Conservation (phyloP, 1,139 yeast genomes). For the Blastobotrys indianensis region DNA sequence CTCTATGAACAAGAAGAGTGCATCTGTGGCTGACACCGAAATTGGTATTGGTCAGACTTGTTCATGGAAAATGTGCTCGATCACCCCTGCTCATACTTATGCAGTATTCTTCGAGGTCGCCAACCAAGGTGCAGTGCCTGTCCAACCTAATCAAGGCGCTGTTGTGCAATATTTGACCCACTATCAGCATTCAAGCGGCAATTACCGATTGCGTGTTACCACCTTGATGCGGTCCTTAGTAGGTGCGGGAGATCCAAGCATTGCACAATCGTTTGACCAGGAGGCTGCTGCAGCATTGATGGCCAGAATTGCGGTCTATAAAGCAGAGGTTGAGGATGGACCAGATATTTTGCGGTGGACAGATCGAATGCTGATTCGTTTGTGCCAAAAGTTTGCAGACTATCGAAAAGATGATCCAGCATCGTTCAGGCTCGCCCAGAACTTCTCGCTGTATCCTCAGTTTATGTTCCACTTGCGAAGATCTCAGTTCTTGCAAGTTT, state of each 20-base stretch:
- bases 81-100: conserved; percentile 84
- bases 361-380: conserved; percentile 75
- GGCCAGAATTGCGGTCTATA: conserved; percentile 90
- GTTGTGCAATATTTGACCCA: conserved; percentile 68
- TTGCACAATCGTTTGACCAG: conserved; percentile 79
- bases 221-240: conserved; percentile 68
- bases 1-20: conserved; percentile 46
- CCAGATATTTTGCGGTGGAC: conserved; percentile 74
- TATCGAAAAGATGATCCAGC: conserved; percentile 70
- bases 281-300: conserved; percentile 97
- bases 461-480: conserved; percentile 94
- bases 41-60: conserved; percentile 92
- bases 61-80: conserved; percentile 77
- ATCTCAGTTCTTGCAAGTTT: conserved; percentile 92
- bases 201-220: conserved; percentile 85
- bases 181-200: conserved; percentile 56
- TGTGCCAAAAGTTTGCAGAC: conserved; percentile 85
- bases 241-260: conserved; percentile 44
- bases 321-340: conserved; percentile 71
- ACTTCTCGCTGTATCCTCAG: conserved; percentile 88
- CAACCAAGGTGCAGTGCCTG: conserved; percentile 42
- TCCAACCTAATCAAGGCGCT: conserved; percentile 74
- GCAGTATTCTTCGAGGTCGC: conserved; percentile 82
- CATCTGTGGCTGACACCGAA: conserved; percentile 83
- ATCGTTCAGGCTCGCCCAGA: conserved; percentile 71